Base-by-base conservation (phyloP, 208 protist genomes). In the Crithidia bombi region DNA sequence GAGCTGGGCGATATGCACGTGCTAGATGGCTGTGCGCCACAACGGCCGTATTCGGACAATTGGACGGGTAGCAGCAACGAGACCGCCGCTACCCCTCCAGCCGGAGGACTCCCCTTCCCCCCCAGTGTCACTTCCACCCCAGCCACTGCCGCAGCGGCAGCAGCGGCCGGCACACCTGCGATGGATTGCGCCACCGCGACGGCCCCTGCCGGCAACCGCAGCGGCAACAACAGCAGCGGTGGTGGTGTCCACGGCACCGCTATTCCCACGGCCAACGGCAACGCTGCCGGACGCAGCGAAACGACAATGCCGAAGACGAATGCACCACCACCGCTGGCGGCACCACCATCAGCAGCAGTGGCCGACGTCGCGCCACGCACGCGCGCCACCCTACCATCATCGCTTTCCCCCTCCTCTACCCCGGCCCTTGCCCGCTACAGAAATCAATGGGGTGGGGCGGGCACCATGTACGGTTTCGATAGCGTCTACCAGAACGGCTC, bases 381-480 rank as follows among this genome's bases (percentile, higher is more conserved):
- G 2, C 11, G 56, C 56, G 11, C 17, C 30, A 9, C 66, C 14
- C 36, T 41, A 30, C 46, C 44, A 5, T 41, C 70, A 1, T 5
- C 33, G 6, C 25, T 41, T 10, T 15, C 28, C n/a, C 17, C 50
- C 21, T 12, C 46, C 25, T 28, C 39, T 0, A 23, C 46, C 14
- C 30, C 28, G 7, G 41, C 32, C 35, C 21, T 66, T 26, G 43
- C 36, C 25, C 36, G 57, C 41, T 35, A 33, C 21, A 39, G 21
- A 30, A 36, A 38, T 14, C 35, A 63, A 39, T 71, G 57, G 39
- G 39, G 26, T 6, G 17, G 17, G 1, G 62, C 63, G 6, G 69
- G 62, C 69, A 66, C 30, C 47, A 86, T 84, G 43, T 91, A 80
- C 59, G 82, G 79, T n/a, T 62, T 59, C 32, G 56, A 81, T 54